A percentile compares a stretch with the other conserved stretches of the same genome.
Evolutionary conservation across 2,329 filamentous ascomycete genomes (phyloP).

Genomic region (Cyphellophora europaea): DNA sequence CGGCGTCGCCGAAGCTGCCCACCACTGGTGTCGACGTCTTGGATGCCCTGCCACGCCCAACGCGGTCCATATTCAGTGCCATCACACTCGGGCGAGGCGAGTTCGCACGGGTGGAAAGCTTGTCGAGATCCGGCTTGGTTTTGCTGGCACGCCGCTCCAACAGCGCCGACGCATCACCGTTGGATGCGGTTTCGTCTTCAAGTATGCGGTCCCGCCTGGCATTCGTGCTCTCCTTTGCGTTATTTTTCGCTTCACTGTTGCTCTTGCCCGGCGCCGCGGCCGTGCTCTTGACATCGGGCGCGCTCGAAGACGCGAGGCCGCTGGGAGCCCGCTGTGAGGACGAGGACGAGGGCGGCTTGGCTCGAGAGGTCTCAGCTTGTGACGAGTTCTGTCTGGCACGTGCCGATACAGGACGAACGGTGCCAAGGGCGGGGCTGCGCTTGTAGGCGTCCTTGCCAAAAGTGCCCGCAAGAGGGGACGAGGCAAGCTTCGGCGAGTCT

Average conservation of each 20-base stretch:
- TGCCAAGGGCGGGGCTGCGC: slow-evolving; percentile 52
- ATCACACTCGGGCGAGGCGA: slow-evolving; percentile 11
- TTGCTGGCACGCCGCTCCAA: too few species aligned
- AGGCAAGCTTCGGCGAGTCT: slow-evolving; percentile 61
- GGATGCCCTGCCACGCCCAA: slow-evolving; percentile 25
- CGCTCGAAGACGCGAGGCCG: slow-evolving; percentile 43
- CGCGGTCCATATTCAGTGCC: slow-evolving; percentile 8
- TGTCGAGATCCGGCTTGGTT: slow-evolving; percentile 4
- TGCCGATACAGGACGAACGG: slow-evolving; percentile 56
- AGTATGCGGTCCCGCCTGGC: slow-evolving; percentile 24
- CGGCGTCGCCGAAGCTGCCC: slow-evolving; percentile 26
- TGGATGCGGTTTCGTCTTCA: too few species aligned
- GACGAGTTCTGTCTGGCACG: slow-evolving; percentile 69
- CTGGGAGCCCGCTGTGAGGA: too few species aligned
- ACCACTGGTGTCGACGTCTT: slow-evolving; percentile 33
- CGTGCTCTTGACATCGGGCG: slow-evolving; percentile 21
- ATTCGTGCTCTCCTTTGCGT: slow-evolving; percentile 39
- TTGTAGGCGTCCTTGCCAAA: slow-evolving; percentile 49
- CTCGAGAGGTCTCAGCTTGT: slow-evolving; percentile 32
- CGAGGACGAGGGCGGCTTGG: slow-evolving; percentile 44
- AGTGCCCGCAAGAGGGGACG: slow-evolving; percentile 64
- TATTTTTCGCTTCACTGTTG: slow-evolving; percentile 40
- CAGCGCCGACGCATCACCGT: too few species aligned
- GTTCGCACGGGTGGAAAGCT: too few species aligned
- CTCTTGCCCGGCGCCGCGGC: slow-evolving; percentile 22